Conservation (phyloP, 2,329 filamentous ascomycete genomes). For the Venturia oleaginea region DNA sequence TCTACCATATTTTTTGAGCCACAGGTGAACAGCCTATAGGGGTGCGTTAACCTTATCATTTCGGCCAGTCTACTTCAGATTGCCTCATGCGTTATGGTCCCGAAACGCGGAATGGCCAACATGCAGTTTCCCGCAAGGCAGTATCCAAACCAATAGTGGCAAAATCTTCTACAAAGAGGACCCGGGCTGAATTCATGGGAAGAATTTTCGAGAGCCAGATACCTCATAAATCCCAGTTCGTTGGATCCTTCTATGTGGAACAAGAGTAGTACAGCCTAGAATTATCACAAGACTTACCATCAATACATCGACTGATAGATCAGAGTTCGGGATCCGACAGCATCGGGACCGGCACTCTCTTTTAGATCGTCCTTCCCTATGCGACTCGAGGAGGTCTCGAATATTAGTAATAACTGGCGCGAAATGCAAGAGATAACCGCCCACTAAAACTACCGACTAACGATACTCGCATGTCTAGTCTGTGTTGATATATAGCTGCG, state of each 20-base stretch:
- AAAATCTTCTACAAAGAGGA: not conserved
- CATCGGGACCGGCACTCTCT: not conserved
- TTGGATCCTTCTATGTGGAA: not conserved
- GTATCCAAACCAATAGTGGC: not conserved
- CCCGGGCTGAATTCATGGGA: not conserved
- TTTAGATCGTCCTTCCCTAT: not conserved
- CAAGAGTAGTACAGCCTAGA: not conserved
- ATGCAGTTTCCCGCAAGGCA: not conserved
- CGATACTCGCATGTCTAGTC: not conserved
- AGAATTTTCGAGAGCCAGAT: not conserved
- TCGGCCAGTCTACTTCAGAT: not conserved
- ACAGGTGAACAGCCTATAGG: too few species aligned
- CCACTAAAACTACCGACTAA: not conserved
- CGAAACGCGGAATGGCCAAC: not conserved
- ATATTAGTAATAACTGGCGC: not conserved
- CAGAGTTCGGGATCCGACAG: not conserved
- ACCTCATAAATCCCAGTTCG: not conserved
- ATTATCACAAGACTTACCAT: not conserved
- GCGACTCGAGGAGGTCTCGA: not conserved
- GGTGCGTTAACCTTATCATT: too few species aligned
- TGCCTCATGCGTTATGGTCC: not conserved
- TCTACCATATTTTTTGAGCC: not conserved
- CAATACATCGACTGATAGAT: not conserved
- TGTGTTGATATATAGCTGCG: not conserved
- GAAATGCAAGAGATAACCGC: not conserved